These are phyloP conservation scores for Rubia yunnanensis DNA, from an alignment of 257 asterid species.

Conservation along the genomic window DNA sequence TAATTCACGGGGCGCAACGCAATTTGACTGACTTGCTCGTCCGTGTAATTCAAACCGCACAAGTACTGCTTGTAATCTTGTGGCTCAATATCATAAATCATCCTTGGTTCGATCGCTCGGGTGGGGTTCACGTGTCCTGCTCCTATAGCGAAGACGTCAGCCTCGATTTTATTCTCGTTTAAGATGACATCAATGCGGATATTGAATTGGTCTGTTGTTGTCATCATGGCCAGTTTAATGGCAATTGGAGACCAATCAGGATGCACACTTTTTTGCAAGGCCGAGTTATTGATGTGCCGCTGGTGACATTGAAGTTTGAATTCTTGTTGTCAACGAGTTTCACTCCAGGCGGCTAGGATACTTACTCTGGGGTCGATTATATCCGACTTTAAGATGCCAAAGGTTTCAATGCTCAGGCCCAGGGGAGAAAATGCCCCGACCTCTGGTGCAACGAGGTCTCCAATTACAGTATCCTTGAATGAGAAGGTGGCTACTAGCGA, in stretches of 20 bases:
- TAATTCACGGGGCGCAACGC: neutral
- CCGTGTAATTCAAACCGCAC: neutral
- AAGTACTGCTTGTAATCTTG: neutral
- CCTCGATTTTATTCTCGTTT: neutral
- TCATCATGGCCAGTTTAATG: neutral
- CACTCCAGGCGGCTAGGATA: neutral
- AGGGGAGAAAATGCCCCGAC: neutral
- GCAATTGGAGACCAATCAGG: constrained; percentile 7
- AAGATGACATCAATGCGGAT: neutral
- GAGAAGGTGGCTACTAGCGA: neutral
- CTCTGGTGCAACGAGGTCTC: neutral
- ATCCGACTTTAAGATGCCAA: constrained; percentile 3
- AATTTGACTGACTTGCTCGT: neutral
- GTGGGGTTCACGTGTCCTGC: constrained; percentile 3
- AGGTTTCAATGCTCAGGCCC: neutral
- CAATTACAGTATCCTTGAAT: neutral
- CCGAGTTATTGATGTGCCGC: constrained; percentile 6
- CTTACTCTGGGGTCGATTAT: constrained; percentile 1
- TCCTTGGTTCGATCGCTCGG: neutral
- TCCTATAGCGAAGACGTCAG: neutral
- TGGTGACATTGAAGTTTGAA: neutral
- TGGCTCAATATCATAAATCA: neutral
- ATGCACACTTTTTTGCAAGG: neutral
- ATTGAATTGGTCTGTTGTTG: neutral
- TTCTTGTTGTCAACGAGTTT: neutral